A percentile compares a stretch with the other conserved stretches of the same genome.
Evolutionary conservation across 352 stramenopile species (phyloP).

Genomic region (Globisporangium sylvaticum): DNA sequence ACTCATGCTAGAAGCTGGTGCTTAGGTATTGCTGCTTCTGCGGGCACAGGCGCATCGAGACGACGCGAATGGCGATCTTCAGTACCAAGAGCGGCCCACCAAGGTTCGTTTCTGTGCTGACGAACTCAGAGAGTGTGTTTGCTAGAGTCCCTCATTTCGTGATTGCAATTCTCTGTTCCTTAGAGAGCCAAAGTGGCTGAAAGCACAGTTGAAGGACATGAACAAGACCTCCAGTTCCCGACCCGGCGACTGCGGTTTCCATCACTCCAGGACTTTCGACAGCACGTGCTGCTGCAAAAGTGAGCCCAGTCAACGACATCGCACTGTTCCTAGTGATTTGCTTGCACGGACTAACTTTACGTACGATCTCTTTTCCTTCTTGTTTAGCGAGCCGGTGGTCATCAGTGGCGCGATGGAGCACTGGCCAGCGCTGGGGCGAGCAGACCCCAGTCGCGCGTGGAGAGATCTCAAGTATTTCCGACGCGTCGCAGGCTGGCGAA

Average conservation of each 20-base stretch:
- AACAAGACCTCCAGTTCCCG: constrained; percentile 28
- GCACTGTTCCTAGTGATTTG: not conserved
- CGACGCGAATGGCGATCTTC: not conserved
- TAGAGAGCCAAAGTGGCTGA: constrained; percentile 3
- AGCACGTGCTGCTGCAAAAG: constrained; percentile 51
- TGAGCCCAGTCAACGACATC: constrained; percentile 11
- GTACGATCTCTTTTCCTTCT: not conserved
- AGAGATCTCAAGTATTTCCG: constrained; percentile 65
- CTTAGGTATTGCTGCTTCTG: not conserved
- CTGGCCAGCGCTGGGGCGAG: constrained; percentile 70
- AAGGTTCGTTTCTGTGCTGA: constrained; percentile 8
- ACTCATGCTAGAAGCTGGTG: not conserved
- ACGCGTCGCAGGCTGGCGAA: constrained; percentile 61
- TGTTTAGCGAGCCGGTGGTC: constrained; percentile 60
- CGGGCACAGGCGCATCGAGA: not conserved
- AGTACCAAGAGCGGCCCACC: not conserved
- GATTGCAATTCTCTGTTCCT: not conserved
- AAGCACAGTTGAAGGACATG: not conserved
- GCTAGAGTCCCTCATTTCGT: not conserved
- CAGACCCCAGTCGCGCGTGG: constrained; percentile 42
- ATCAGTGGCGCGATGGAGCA: constrained; percentile 74
- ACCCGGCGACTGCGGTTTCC: constrained; percentile 43
- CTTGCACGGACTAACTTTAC: too few species aligned
- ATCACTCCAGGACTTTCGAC: constrained; percentile 56
- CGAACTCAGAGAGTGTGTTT: not conserved